Conservation (phyloP, 2,329 filamentous ascomycete genomes). For the Orbilia ellipsospora region DNA sequence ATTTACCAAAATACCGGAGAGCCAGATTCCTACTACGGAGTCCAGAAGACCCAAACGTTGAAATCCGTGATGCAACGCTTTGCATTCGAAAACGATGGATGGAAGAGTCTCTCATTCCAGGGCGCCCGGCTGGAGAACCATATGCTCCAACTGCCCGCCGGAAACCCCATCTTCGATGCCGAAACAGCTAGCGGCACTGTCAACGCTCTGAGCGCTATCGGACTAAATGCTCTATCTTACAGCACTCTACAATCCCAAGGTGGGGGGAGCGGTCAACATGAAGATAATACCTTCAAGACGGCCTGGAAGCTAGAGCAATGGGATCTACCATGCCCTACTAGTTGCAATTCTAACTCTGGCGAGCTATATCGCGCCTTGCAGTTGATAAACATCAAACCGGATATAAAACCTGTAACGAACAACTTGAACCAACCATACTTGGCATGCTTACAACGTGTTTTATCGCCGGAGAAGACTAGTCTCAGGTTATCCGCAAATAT, state of each 20-base stretch:
- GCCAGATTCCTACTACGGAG: slow-evolving; percentile 93
- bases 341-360: slow-evolving; percentile 72
- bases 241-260: slow-evolving; percentile 78
- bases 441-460: slow-evolving; percentile 35
- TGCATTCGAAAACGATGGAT: slow-evolving; percentile 88
- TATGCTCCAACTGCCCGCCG: slow-evolving; percentile 68
- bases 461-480: slow-evolving; percentile 46
- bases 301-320: slow-evolving; percentile 88
- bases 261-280: slow-evolving; percentile 66
- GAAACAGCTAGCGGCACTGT: slow-evolving; percentile 74
- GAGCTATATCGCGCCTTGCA: slow-evolving; percentile 85
- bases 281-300: slow-evolving; percentile 79
- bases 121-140: slow-evolving; percentile 91
- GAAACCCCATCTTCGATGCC: slow-evolving; percentile 49
- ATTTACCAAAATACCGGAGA: slow-evolving; percentile 96
- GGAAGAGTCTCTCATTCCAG: slow-evolving; percentile 88
- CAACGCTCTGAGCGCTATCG: slow-evolving; percentile 80
- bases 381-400: slow-evolving; percentile 70
- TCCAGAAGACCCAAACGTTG: slow-evolving; percentile 81
- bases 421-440: slow-evolving; percentile 49
- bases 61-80: slow-evolving; percentile 81
- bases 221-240: slow-evolving; percentile 85
- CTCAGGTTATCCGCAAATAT: slow-evolving; percentile 61
- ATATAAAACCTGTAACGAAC: slow-evolving; percentile 44
- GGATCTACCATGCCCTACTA: slow-evolving; percentile 81